These are phyloP conservation scores for Physcomitrium patens DNA, from an alignment of 225 moss, liverwort and hornwort genomes.

Conservation along the genomic window DNA sequence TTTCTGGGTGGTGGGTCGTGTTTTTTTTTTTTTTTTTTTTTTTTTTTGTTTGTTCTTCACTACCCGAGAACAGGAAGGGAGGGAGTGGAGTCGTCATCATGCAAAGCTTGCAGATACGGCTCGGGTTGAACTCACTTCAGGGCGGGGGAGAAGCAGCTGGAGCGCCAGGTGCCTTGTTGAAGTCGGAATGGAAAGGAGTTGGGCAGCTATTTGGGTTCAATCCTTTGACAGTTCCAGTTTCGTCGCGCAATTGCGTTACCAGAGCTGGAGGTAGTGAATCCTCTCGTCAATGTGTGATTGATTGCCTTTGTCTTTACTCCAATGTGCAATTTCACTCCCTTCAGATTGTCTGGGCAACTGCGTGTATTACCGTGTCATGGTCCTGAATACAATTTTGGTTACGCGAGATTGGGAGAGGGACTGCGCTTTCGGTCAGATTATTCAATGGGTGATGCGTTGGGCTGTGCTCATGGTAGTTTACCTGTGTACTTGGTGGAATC, in stretches of 20 bases:
- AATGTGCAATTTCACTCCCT: background rate
- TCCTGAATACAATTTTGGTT: too few relatives aligned
- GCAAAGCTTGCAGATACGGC: constrained; percentile 45
- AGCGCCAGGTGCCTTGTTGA: constrained; percentile 22
- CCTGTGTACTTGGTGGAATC: background rate
- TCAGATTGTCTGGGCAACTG: background rate
- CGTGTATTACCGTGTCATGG: background rate
- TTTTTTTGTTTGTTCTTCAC: too few relatives aligned
- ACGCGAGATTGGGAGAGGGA: too few relatives aligned
- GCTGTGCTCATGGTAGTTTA: background rate
- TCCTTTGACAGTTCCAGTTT: constrained; percentile 10
- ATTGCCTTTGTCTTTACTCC: background rate
- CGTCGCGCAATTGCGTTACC: constrained; percentile 6
- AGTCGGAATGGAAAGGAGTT: constrained; percentile 46
- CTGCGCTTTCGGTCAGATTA: too few relatives aligned
- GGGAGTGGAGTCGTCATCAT: constrained; percentile 15
- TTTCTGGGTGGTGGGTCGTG: constrained; percentile 4
- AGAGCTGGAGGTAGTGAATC: constrained; percentile 42
- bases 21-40: too few relatives aligned
- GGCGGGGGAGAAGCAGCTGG: constrained; percentile 17
- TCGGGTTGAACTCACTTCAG: constrained; percentile 19
- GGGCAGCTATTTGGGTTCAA: constrained; percentile 23
- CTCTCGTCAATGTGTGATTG: background rate
- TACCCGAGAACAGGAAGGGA: too few relatives aligned
- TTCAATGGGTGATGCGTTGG: background rate